Base-by-base conservation (phyloP, 2,329 filamentous ascomycete species). In the Colletotrichum truncatum region DNA sequence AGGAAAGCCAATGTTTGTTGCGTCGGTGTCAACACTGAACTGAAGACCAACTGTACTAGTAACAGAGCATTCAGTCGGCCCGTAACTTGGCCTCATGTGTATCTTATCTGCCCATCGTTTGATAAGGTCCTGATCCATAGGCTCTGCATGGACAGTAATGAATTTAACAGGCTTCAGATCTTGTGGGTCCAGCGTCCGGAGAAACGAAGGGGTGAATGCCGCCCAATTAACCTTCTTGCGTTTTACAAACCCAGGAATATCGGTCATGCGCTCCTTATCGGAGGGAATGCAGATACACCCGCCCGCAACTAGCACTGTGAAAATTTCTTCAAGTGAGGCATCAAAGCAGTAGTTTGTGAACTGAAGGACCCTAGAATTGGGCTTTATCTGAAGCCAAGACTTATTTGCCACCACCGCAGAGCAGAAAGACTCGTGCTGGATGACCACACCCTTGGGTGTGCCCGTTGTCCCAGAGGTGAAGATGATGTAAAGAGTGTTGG, bases 121-220 rank as follows among this genome's bases (percentile, higher is more conserved):
- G 1, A 73, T 41, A n/a, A 73, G 61, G 26, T 70, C 68, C 14
- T 68, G 65, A 3, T 65, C 32, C 57, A 74, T 69, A 18, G 71
- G 67, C 45, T 75, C 74, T 1, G 73, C 73, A 11, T 73, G 72
- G 0, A 75, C 64, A 4, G 68, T 67, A 14, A 84, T 69, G 0
- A 79, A 81, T 25, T 74, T 71, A 2, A 84, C 69, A 1, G 73
- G 76, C 0, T 80, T 77, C 0, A 83, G 71, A 0, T 70, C 66
- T 0, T 71, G 66, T 0, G 81, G 76, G n/a, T 77, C 72, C 4
- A 83, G 74, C 25, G 77, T 80, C 3, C 81, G 72, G 0, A 87
- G 84, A 16, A 91, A 81, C 0, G 86, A 81, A 2, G 88, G 85
- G 0, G 89, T 90, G 66, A 89, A 81, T 66, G 85, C 82, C 3